These are phyloP conservation scores for Onygenales sp. DNA, from an alignment of 2,329 filamentous ascomycete genomes.

Conservation along the genomic window DNA sequence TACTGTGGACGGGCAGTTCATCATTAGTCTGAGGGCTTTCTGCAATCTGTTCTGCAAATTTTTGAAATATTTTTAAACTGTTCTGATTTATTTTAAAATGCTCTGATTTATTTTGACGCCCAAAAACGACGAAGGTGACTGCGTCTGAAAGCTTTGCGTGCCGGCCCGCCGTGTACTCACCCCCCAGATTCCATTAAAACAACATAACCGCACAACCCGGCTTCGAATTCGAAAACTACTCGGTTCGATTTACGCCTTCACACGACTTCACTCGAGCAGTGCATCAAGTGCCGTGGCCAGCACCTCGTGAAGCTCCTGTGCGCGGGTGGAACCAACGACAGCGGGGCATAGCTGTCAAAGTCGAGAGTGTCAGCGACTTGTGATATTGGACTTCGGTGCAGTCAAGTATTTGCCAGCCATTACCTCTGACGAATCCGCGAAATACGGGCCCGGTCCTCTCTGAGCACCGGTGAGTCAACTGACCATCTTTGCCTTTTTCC, in stretches of 20 bases:
- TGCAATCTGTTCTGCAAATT: not conserved
- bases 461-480: not conserved
- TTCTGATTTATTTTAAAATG: not conserved
- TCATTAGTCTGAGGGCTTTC: not conserved
- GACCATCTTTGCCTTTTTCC: not conserved
- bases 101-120: not conserved
- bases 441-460: not conserved
- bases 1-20: not conserved
- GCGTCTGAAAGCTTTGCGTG: not conserved
- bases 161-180: not conserved
- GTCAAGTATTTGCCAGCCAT: not conserved
- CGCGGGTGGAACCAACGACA: not conserved
- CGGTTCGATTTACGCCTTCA: not conserved
- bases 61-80: not conserved
- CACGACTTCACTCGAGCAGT: not conserved
- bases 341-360: not conserved
- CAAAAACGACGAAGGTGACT: not conserved
- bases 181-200: not conserved
- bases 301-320: not conserved
- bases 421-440: not conserved
- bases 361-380: not conserved
- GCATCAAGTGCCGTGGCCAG: not conserved
- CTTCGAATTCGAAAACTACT: not conserved
- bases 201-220: not conserved
- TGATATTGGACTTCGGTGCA: not conserved